These are phyloP conservation scores for Polyplosphaeria fusca DNA, from an alignment of 495 filamentous ascomycete genomes.

Conservation along the genomic window DNA sequence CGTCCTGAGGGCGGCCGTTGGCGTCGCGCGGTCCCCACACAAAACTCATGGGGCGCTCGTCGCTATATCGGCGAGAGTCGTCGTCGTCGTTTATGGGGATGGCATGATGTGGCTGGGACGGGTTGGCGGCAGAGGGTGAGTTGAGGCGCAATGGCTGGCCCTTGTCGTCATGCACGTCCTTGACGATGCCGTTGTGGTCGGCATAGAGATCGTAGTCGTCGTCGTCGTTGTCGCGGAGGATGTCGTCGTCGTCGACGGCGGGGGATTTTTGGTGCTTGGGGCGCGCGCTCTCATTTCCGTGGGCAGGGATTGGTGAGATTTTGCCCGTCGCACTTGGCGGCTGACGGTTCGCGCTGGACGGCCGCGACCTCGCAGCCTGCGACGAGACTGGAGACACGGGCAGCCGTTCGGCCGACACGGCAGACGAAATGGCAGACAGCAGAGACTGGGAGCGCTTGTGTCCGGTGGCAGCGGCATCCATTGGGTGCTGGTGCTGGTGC, in stretches of 20 bases:
- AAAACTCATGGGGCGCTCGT: constrained; percentile 34
- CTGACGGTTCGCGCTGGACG: constrained; percentile 8
- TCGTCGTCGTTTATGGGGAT: not conserved
- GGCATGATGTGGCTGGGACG: not conserved
- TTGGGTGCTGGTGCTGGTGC: not conserved
- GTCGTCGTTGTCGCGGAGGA: no score
- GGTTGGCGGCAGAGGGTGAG: not conserved
- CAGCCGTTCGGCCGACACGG: constrained; percentile 14
- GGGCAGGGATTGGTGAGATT: not conserved
- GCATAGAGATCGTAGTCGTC: constrained; percentile 33
- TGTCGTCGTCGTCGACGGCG: not conserved
- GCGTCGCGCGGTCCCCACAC: constrained; percentile 26
- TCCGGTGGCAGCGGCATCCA: not conserved
- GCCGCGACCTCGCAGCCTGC: constrained; percentile 6
- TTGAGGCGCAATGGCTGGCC: constrained; percentile 24
- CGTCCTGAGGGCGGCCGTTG: constrained; percentile 29
- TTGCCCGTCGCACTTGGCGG: constrained; percentile 5
- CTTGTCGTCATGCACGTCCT: constrained; percentile 23
- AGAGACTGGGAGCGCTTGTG: constrained; percentile 24
- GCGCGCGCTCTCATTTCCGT: not conserved
- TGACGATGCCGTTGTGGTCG: constrained; percentile 33
- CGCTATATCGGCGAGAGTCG: constrained; percentile 9
- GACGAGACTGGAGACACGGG: constrained; percentile 16
- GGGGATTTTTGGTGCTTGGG: not conserved
- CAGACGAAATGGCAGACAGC: constrained; percentile 25